Conservation (phyloP, 176 grass and related monocot species). For the Carex pumila region DNA sequence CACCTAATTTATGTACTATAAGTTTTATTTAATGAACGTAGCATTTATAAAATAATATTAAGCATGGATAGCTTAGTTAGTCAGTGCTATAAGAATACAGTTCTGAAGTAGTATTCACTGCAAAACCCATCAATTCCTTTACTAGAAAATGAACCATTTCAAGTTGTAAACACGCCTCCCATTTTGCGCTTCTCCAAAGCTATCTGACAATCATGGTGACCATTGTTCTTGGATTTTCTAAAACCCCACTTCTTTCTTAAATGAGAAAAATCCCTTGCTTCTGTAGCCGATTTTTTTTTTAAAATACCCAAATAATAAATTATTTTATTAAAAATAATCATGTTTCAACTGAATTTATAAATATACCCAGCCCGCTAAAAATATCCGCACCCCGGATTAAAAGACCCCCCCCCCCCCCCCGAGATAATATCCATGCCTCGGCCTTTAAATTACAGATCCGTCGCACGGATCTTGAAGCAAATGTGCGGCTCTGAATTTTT, state of each 20-base stretch:
- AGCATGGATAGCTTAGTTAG: not conserved
- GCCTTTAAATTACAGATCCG: no score
- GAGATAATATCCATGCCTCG: no score
- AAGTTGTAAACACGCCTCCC: not conserved
- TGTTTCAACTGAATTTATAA: no score
- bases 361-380: no score
- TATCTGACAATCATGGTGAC: slow-evolving; percentile 32
- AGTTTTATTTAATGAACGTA: not conserved
- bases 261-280: not conserved
- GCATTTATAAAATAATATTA: not conserved
- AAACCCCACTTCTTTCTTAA: not conserved
- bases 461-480: no score
- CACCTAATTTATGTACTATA: not conserved
- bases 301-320: no score
- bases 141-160: not conserved
- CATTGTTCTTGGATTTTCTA: slow-evolving; percentile 11
- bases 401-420: no score
- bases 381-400: no score
- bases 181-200: slow-evolving; percentile 41
- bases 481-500: no score
- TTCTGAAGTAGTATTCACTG: not conserved
- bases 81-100: not conserved
- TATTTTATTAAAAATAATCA: no score
- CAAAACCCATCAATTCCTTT: not conserved
- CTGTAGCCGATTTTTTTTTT: no score